Evolutionary conservation across 1,284 basidiomycete species (phyloP), one percentile per base, ranked within the genome.

Genomic region (Serendipita sp.): DNA sequence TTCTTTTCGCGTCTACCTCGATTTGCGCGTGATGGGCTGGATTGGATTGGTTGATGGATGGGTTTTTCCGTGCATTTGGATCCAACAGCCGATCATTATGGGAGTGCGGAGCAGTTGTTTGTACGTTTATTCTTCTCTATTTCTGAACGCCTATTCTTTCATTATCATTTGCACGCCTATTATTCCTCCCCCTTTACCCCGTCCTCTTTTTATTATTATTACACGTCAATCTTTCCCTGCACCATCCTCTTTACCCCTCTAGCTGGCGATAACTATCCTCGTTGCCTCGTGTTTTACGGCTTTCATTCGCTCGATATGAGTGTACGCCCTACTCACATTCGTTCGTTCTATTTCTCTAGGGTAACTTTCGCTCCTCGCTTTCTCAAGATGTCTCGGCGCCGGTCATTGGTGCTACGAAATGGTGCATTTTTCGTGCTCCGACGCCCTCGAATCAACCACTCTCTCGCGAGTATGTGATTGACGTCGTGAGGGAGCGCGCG

Each of bases 61-160:
- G 38, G 38, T 49, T 49, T 49, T 49, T 22, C 29, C 45, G 45
- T 29, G 45, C n/a, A 8, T 22, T 22, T 29, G 45, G 6, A 8
- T 22, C 8, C 6, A 55, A 44, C 69, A 89, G 88, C 88, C 67
- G 87, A 90, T 74, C 87, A 90, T 73, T 89, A 90, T 75, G 88
- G 88, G 17, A 82, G 82, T 69, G 80, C 87, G 38, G 87, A 91
- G 71, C 79, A 87, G 65, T 78, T 88, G 64, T 89, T 87, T 66
- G 88, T 88, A 72, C 66, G 82, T 73, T 15, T 12, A 15, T 63
- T 61, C 30, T 60, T 22, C 15, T 49, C 29, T 49, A 6, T 49
- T 49, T 49, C 47, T 30, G 13, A 47, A 26, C 49, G 50, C 34
- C 47, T 62, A 41, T 41, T 41, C 5, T 13, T 41, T 13, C 38